Percentiles rank a stretch among this genome's conserved stretches.
These are phyloP conservation scores for Hypomyces rosellus DNA, from an alignment of 2,329 filamentous ascomycete genomes.

Conservation along the genomic window DNA sequence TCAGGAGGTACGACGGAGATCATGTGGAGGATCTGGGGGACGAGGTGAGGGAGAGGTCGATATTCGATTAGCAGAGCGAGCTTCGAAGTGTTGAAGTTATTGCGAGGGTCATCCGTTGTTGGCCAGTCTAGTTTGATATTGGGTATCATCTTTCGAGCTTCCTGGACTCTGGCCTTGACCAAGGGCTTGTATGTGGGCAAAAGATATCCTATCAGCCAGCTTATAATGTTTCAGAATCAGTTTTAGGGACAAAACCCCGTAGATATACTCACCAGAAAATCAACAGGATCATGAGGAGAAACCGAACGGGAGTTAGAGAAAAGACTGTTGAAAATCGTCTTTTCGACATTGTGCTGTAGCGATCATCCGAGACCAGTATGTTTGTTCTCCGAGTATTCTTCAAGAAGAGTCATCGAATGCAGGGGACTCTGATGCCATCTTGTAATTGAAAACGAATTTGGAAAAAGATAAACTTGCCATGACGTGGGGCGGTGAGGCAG, in stretches of 20 bases:
- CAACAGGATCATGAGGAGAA: background rate
- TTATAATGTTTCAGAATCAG: conserved; percentile 15
- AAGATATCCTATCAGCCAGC: conserved; percentile 40
- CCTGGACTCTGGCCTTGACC: conserved; percentile 34
- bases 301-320: background rate
- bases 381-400: too few relatives aligned
- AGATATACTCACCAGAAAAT: background rate
- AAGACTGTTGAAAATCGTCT: background rate
- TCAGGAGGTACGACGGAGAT: conserved; percentile 50
- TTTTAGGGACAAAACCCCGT: background rate
- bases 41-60: conserved; percentile 42
- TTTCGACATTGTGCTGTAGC: background rate
- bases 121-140: conserved; percentile 36
- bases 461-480: too few relatives aligned
- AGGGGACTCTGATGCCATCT: too few relatives aligned
- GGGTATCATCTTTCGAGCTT: conserved; percentile 35
- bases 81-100: conserved; percentile 42
- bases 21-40: conserved; percentile 49
- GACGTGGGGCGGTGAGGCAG: too few relatives aligned
- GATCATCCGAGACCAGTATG: too few relatives aligned
- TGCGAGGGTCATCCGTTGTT: conserved; percentile 24
- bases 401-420: too few relatives aligned
- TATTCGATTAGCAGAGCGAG: conserved; percentile 52
- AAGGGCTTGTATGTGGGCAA: conserved; percentile 32
- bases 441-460: too few relatives aligned